Evolutionary conservation across 306 rosid genomes (phyloP).

Genomic region (Acmispon strigosus): DNA sequence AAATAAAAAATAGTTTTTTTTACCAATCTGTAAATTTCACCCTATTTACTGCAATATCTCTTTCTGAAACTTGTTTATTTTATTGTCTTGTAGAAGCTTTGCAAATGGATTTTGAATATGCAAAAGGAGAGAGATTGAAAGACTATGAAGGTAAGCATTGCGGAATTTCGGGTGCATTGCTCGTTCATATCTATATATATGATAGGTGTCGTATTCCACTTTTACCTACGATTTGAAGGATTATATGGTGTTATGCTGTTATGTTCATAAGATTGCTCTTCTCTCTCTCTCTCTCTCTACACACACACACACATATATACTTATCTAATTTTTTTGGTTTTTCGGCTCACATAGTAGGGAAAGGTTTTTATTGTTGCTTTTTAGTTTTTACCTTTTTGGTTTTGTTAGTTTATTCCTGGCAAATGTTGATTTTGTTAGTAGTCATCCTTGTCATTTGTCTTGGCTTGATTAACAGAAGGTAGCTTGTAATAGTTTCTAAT

Average conservation of each 20-base stretch:
- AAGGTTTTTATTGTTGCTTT: background rate
- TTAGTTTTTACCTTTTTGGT: background rate
- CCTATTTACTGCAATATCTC: slow-evolving; percentile 12
- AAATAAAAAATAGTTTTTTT: background rate
- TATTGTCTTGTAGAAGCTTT: slow-evolving; percentile 59
- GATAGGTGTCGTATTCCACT: background rate
- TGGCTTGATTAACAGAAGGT: background rate
- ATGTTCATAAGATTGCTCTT: background rate
- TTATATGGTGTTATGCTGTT: background rate
- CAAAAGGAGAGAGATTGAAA: slow-evolving; percentile 41
- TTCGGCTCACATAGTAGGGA: background rate
- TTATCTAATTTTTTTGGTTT: background rate
- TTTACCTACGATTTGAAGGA: background rate
- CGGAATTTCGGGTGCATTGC: background rate
- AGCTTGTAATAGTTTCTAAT: slow-evolving; percentile 8
- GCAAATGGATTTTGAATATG: slow-evolving; percentile 59
- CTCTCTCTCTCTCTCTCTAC: background rate
- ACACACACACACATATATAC: background rate
- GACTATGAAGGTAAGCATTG: slow-evolving; percentile 50
- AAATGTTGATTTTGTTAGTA: background rate
- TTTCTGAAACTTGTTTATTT: slow-evolving; percentile 12
- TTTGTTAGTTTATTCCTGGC: background rate
- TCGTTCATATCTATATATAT: background rate
- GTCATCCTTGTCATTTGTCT: background rate
- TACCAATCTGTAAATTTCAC: background rate